These are phyloP conservation scores for Diplodia intermedia DNA, from an alignment of 2,329 filamentous ascomycete genomes.

Conservation along the genomic window DNA sequence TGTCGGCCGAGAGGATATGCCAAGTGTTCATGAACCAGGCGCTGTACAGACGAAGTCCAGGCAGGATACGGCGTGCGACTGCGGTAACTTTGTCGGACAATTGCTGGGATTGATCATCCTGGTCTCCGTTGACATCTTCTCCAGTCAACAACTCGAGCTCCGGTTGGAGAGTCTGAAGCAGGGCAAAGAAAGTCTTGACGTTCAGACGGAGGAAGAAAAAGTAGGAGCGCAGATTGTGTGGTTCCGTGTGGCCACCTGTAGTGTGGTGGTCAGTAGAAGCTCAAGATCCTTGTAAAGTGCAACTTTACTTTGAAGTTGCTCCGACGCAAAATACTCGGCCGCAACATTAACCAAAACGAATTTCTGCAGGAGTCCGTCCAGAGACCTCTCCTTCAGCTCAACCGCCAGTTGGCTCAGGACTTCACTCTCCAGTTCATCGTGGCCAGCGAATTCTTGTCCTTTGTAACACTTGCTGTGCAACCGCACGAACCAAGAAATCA, in stretches of 20 bases:
- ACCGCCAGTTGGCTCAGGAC: conserved; percentile 79
- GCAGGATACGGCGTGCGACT: conserved; percentile 66
- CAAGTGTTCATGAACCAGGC: conserved; percentile 69
- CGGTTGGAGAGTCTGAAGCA: conserved; percentile 73
- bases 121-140: conserved; percentile 47
- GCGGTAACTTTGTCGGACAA: conserved; percentile 62
- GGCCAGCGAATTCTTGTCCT: conserved; percentile 74
- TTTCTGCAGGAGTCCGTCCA: conserved; percentile 73
- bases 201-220: conserved; percentile 78
- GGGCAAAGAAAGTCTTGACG: conserved; percentile 73
- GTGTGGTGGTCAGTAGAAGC: not conserved
- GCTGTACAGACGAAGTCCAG: conserved; percentile 71
- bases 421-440: conserved; percentile 83
- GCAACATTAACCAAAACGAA: conserved; percentile 87
- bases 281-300: not conserved
- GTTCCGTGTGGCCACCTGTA: conserved; percentile 30
- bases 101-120: conserved; percentile 40
- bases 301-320: conserved; percentile 63
- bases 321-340: conserved; percentile 75
- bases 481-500: conserved; percentile 82
- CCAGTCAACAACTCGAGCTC: conserved; percentile 68
- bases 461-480: conserved; percentile 86
- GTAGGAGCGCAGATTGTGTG: conserved; percentile 41
- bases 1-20: conserved; percentile 60
- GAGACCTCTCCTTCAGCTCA: conserved; percentile 71